Evolutionary conservation across 257 asterid genomes (phyloP), one percentile per base, ranked within the genome.

Genomic region (Solanum pimpinellifolium): DNA sequence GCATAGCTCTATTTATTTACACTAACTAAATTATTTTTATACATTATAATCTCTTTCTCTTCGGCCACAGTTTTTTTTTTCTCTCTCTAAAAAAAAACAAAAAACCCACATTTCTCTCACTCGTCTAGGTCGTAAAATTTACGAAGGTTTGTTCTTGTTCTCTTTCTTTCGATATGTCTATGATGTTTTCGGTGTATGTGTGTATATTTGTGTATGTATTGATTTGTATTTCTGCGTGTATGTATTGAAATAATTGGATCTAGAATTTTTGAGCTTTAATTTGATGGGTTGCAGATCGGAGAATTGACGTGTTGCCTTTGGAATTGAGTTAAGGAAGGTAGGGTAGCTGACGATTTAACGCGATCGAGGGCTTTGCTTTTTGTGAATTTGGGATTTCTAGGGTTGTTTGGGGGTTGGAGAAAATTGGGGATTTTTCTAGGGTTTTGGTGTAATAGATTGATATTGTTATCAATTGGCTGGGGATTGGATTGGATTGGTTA

Each of bases 221-320:
- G 27, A 39, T 78, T 35, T 29, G 23, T 42, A 41, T 27, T 7
- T 56, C n/a, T 33, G 39, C 25, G 37, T 59, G 74, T 69, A 47
- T 15, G 37, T 10, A 60, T 29, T 46, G 59, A 83, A 82, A 69
- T 59, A 74, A 41, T 86, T 87, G 87, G 90, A 90, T 92, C 92
- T 86, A 85, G 81, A 66, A 31, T 37, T 35, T 83, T 86, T 39
- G 25, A 59, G 60, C 52, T 87, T 44, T 56, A 10, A 70, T 73
- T 87, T 88, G 59, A 42, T 83, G 84, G 84, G 87, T 87, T 66
- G 88, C 86, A 85, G 92, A 89, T 91, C 90, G 75, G 86, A 77
- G 68, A 83, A 88, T 88, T 74, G 92, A 74, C 88, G 88, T 88
- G 84, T 75, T 87, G 85, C 66, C 25, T 4, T 85, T 47, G 78